phyloP scores from a whole-genome alignment of 2,329 filamentous ascomycete species.

The Penicillium sp. region DNA sequence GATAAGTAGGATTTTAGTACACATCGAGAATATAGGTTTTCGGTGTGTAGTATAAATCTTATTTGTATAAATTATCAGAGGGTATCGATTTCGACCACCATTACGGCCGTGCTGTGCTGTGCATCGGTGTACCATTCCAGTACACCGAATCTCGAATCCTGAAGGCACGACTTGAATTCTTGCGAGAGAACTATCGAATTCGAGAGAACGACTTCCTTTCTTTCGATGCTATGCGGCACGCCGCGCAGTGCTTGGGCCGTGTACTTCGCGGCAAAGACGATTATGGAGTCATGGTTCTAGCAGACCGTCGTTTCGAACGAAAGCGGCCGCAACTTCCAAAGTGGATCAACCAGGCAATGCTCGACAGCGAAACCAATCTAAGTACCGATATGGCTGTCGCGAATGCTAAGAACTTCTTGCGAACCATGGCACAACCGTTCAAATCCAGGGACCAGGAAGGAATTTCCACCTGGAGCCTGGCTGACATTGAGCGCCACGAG shows the following conservation, averaged over 20 bases:
- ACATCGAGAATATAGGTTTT: no score
- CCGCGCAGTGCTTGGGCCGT: constrained; percentile 91
- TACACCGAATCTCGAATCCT: constrained; percentile 98
- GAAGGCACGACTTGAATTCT: constrained; percentile 90
- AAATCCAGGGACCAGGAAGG: constrained; percentile 81
- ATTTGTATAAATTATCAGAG: no score
- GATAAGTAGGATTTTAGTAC: no score
- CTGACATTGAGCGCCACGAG: constrained; percentile 71
- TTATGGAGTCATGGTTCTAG: constrained; percentile 99
- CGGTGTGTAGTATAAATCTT: no score
- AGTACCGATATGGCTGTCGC: constrained; percentile 95
- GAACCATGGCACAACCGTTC: constrained; percentile 91
- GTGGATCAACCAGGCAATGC: constrained; percentile 89
- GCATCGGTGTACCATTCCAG: constrained; percentile 96
- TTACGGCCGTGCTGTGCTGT: constrained; percentile 92
- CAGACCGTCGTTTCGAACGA: constrained; percentile 89
- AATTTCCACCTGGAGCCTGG: constrained; percentile 85
- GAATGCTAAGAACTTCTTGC: constrained; percentile 83
- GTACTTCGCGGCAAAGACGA: constrained; percentile 96
- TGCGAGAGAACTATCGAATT: constrained; percentile 97
- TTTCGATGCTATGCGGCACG: constrained; percentile 99
- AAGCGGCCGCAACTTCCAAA: constrained; percentile 89
- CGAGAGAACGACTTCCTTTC: constrained; percentile 96
- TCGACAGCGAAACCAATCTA: constrained; percentile 83
- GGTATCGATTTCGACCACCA: constrained; percentile 99